Conservation (phyloP, 768 basidiomycete genomes). For the Termitomyces sp. region DNA sequence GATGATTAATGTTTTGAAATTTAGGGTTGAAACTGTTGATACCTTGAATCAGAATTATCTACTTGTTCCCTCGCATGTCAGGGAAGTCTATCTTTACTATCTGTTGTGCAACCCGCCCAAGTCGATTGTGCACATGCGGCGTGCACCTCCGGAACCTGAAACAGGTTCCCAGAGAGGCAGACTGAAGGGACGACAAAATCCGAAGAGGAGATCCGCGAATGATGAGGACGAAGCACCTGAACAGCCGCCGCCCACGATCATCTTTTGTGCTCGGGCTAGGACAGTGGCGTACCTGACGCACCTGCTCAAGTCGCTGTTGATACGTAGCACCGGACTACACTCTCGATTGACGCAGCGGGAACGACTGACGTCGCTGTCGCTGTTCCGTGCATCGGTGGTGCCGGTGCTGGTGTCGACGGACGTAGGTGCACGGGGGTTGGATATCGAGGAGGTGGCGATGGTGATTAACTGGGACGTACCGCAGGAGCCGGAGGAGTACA, state of each 20-base stretch:
- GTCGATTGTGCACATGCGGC: constrained; percentile 62
- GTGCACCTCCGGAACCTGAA: constrained; percentile 49
- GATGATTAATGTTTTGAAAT: constrained; percentile 1
- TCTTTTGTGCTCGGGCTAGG: constrained; percentile 82
- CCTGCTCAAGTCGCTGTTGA: constrained; percentile 70
- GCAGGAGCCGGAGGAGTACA: constrained; percentile 85
- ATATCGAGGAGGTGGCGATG: constrained; percentile 94
- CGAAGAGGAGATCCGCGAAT: constrained; percentile 29
- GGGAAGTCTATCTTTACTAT: constrained; percentile 88
- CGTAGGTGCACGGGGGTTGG: constrained; percentile 91
- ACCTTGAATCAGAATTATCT: constrained; percentile 86
- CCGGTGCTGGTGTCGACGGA: constrained; percentile 94
- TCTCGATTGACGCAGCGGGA: constrained; percentile 92
- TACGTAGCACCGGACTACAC: constrained; percentile 87
- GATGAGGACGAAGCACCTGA: constrained; percentile 49
- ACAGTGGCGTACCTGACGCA: constrained; percentile 87
- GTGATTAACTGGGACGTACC: constrained; percentile 98
- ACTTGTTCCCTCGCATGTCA: constrained; percentile 90
- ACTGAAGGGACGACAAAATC: constrained; percentile 21
- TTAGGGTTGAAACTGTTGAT: constrained; percentile 83
- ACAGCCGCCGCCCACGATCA: constrained; percentile 92
- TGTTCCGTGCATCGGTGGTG: constrained; percentile 82
- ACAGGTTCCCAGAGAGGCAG: constrained; percentile 22
- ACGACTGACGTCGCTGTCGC: constrained; percentile 73
- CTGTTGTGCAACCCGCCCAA: constrained; percentile 87